A percentile compares a stretch with the other conserved stretches of the same genome.
Conservation (phyloP, 1,284 basidiomycete species). For the Trichosporon coremiiforme region DNA sequence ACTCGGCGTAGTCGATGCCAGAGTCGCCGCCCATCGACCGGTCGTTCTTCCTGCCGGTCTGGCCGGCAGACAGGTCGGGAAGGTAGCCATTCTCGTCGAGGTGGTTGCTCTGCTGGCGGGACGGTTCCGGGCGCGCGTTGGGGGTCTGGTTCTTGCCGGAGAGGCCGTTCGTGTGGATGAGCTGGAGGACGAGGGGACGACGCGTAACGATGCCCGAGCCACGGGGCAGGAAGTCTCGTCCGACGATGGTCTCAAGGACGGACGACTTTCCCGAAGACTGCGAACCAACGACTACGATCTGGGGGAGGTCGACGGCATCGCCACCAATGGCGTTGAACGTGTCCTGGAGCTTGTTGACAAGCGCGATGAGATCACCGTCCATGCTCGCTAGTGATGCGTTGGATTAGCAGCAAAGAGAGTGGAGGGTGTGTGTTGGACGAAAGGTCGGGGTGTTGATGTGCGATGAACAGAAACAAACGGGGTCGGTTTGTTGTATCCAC, state of each 20-base stretch:
- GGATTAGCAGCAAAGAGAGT: background rate
- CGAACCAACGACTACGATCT: slow-evolving; percentile 57
- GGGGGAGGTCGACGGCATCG: slow-evolving; percentile 61
- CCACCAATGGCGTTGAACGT: slow-evolving; percentile 61
- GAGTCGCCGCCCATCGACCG: slow-evolving; percentile 41
- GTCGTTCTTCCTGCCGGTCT: slow-evolving; percentile 30
- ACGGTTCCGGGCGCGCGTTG: background rate
- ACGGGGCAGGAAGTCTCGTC: slow-evolving; percentile 91
- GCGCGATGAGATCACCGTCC: slow-evolving; percentile 91
- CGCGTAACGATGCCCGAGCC: slow-evolving; percentile 78
- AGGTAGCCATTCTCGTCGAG: slow-evolving; percentile 44
- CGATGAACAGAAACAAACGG: background rate
- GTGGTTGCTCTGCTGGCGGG: slow-evolving; percentile 11
- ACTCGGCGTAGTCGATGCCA: slow-evolving; percentile 90
- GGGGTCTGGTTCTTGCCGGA: slow-evolving; percentile 4
- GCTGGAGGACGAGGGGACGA: slow-evolving; percentile 89
- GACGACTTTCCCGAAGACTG: slow-evolving; percentile 63
- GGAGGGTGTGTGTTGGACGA: background rate
- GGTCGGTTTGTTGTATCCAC: slow-evolving; percentile 16
- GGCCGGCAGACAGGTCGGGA: slow-evolving; percentile 42
- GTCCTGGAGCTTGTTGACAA: slow-evolving; percentile 90
- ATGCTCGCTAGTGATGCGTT: slow-evolving; percentile 57
- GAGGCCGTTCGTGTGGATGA: slow-evolving; percentile 75
- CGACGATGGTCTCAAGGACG: slow-evolving; percentile 73
- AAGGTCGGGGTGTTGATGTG: background rate